Conservation (phyloP, 2,329 filamentous ascomycete species). For the Verticillium dahliae region DNA sequence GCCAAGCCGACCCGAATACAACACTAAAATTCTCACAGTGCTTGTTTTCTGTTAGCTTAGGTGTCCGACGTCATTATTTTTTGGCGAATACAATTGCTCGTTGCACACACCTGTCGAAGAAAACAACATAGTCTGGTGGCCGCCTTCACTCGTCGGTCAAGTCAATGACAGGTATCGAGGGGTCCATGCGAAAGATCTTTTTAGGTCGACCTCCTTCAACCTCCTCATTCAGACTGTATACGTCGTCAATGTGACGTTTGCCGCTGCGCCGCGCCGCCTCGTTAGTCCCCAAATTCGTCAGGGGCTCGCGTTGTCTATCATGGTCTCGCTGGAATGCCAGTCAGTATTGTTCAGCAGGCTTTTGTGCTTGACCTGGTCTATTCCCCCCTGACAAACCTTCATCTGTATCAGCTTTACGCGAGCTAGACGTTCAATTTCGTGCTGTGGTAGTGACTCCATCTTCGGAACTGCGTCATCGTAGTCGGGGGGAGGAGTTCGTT, state of each 20-base stretch:
- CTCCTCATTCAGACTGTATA: slow-evolving; percentile 19
- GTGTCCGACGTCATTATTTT: too few species aligned
- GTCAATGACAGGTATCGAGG: not conserved
- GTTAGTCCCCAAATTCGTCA: not conserved
- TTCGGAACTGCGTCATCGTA: slow-evolving; percentile 8
- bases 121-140: too few species aligned
- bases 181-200: not conserved
- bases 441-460: slow-evolving; percentile 13
- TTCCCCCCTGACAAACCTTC: slow-evolving; percentile 8
- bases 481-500: slow-evolving; percentile 14
- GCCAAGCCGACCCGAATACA: too few species aligned
- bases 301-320: slow-evolving; percentile 8
- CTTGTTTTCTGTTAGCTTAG: too few species aligned
- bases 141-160: not conserved
- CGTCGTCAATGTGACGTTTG: slow-evolving; percentile 19
- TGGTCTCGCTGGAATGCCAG: not conserved
- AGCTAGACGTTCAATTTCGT: slow-evolving; percentile 20
- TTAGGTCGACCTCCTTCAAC: not conserved
- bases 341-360: not conserved
- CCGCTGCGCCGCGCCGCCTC: slow-evolving; percentile 4
- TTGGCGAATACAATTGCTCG: too few species aligned
- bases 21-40: too few species aligned
- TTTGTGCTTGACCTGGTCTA: not conserved
- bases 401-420: slow-evolving; percentile 20
- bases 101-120: too few species aligned